Conservation (phyloP, 768 basidiomycete genomes). For the Podaxis sp. region DNA sequence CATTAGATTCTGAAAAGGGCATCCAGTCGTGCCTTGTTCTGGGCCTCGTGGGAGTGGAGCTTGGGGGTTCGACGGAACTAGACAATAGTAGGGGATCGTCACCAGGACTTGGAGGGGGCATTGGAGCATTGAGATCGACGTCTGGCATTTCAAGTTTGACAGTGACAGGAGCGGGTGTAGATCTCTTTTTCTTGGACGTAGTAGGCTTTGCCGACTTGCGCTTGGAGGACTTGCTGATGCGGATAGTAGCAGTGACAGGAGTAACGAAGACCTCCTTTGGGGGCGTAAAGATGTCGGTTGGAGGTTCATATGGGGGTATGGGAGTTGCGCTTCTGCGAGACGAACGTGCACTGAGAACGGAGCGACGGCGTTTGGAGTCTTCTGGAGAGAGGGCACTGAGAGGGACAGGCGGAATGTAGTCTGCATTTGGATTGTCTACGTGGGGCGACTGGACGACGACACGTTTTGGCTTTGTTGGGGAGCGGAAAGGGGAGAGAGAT, state of each 20-base stretch:
- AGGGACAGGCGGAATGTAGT: constrained; percentile 41
- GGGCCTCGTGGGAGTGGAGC: constrained; percentile 24
- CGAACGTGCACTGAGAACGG: constrained; percentile 25
- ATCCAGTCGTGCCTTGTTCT: neutral
- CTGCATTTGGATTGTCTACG: constrained; percentile 47
- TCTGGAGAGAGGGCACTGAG: constrained; percentile 16
- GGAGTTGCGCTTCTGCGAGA: constrained; percentile 52
- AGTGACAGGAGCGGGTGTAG: constrained; percentile 21
- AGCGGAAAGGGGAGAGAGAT: neutral
- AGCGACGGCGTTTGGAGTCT: constrained; percentile 1
- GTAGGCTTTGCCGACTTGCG: constrained; percentile 11
- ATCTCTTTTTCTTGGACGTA: constrained; percentile 16
- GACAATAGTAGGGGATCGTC: constrained; percentile 74
- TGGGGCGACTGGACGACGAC: constrained; percentile 41
- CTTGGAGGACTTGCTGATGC: constrained; percentile 12
- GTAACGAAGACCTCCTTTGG: constrained; percentile 59
- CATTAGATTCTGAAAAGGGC: constrained; percentile 10
- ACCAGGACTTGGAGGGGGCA: constrained; percentile 71
- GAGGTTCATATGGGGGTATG: constrained; percentile 63
- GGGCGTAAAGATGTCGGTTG: constrained; percentile 67
- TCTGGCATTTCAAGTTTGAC: constrained; percentile 70
- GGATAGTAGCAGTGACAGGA: constrained; percentile 25
- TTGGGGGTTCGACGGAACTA: constrained; percentile 34
- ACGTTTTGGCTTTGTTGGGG: constrained; percentile 24
- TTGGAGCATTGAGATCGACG: constrained; percentile 55